phyloP scores from a whole-genome alignment of 1,139 yeast genomes.

The Pneumocystis canis region DNA sequence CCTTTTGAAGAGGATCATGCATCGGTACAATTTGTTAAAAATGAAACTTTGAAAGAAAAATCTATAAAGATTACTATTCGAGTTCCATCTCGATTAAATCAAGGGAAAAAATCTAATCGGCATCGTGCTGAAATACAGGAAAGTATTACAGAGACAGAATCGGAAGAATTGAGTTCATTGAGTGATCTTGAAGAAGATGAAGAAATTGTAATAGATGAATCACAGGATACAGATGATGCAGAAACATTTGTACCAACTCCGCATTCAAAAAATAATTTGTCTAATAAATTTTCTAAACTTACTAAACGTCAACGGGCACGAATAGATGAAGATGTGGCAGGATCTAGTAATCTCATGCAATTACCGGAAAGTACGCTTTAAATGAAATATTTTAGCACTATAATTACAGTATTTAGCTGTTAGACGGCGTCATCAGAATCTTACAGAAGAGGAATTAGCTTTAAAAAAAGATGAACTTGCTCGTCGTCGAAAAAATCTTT shows the following conservation, averaged over 20 bases:
- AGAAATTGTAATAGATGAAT: neutral
- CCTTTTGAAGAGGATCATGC: neutral
- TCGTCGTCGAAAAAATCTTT: constrained; percentile 71
- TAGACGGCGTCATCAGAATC: constrained; percentile 29
- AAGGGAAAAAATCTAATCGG: constrained; percentile 4
- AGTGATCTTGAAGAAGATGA: neutral
- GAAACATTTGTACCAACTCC: neutral
- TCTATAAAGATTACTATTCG: neutral
- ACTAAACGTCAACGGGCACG: constrained; percentile 31
- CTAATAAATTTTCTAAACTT: constrained; percentile 25
- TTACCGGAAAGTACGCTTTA: constrained; percentile 15
- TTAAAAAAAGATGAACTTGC: constrained; percentile 77
- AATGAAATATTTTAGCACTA: constrained; percentile 8
- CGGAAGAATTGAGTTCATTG: neutral
- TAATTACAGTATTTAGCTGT: neutral
- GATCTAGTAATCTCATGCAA: constrained; percentile 17
- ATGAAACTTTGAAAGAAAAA: neutral
- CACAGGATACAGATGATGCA: neutral
- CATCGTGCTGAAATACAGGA: constrained; percentile 4
- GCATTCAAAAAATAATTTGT: constrained; percentile 13
- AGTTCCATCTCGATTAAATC: neutral
- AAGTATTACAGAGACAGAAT: constrained; percentile 18
- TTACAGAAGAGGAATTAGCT: constrained; percentile 75
- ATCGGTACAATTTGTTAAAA: neutral
- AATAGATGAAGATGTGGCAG: constrained; percentile 17